A percentile compares a stretch with the other conserved stretches of the same genome.
These are phyloP conservation scores for Clonostachys byssicola DNA, from an alignment of 2,329 filamentous ascomycete genomes.

Conservation along the genomic window DNA sequence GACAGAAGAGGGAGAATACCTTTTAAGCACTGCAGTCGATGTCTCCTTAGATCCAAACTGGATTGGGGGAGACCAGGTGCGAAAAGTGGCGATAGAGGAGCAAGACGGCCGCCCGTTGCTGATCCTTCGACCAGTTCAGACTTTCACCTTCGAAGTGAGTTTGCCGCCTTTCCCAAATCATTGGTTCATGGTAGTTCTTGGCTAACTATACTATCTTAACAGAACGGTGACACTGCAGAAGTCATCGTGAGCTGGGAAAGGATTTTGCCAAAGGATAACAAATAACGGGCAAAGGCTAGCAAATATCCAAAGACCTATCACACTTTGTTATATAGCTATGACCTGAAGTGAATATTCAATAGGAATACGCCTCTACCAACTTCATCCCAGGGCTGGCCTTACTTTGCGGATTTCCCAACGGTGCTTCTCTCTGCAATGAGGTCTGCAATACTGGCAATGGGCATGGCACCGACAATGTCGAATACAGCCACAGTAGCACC, in stretches of 20 bases:
- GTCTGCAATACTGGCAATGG: neutral
- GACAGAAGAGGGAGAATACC: neutral
- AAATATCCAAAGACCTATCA: too few relatives aligned
- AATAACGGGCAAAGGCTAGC: too few relatives aligned
- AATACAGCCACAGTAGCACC: slow-evolving; percentile 39
- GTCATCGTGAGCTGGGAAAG: too few relatives aligned
- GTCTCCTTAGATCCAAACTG: neutral
- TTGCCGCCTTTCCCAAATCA: too few relatives aligned
- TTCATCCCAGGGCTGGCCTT: too few relatives aligned
- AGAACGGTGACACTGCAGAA: too few relatives aligned
- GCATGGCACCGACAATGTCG: slow-evolving; percentile 38
- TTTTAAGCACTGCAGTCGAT: neutral
- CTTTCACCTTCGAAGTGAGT: neutral
- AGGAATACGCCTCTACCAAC: too few relatives aligned
- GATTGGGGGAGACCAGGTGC: neutral
- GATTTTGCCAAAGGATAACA: too few relatives aligned
- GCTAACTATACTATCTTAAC: too few relatives aligned
- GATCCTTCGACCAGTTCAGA: neutral
- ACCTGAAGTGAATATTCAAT: too few relatives aligned
- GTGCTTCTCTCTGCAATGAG: neutral
- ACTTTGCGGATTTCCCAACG: neutral
- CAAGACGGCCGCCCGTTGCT: neutral
- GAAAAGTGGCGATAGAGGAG: neutral
- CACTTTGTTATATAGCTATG: too few relatives aligned
- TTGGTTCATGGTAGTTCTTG: too few relatives aligned